Conservation (phyloP, 331 rosid species). For the Erythrophleum ivorense region DNA sequence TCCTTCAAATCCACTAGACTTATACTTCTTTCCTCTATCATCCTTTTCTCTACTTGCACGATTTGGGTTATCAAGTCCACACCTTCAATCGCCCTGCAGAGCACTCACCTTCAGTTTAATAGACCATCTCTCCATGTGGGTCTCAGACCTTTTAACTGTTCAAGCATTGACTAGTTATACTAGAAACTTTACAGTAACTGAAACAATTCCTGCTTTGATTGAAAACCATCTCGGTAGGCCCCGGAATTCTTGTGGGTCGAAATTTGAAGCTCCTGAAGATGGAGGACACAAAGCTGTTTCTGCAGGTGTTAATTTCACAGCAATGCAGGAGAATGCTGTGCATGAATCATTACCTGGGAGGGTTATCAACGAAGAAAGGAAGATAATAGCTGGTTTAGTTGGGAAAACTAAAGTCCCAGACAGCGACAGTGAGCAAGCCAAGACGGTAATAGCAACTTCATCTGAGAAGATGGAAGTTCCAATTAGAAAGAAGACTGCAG, state of each 20-base stretch:
- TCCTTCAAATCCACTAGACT: constrained; percentile 78
- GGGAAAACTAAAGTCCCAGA: background rate
- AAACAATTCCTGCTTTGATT: background rate
- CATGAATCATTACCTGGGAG: constrained; percentile 30
- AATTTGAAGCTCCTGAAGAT: constrained; percentile 39
- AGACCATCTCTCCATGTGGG: constrained; percentile 5
- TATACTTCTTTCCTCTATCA: constrained; percentile 63
- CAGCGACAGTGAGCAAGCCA: background rate
- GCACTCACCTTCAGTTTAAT: constrained; percentile 54
- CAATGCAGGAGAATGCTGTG: constrained; percentile 21
- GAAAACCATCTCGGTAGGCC: constrained; percentile 40
- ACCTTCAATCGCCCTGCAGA: constrained; percentile 39
- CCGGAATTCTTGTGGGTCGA: constrained; percentile 12
- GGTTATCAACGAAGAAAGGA: constrained; percentile 23
- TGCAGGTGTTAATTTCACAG: constrained; percentile 42
- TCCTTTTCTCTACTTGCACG: constrained; percentile 65
- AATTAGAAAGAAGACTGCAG: constrained; percentile 36
- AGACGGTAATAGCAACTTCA: constrained; percentile 17
- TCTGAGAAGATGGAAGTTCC: constrained; percentile 39
- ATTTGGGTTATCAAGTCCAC: constrained; percentile 64
- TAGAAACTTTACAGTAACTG: background rate
- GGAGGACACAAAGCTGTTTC: constrained; percentile 38
- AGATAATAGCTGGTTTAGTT: background rate
- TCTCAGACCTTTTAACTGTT: background rate
- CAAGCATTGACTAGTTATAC: background rate